Evolutionary conservation across 179 eudicot species (phyloP), one percentile per base, ranked within the genome.

Genomic region (Vitellaria paradoxa): DNA sequence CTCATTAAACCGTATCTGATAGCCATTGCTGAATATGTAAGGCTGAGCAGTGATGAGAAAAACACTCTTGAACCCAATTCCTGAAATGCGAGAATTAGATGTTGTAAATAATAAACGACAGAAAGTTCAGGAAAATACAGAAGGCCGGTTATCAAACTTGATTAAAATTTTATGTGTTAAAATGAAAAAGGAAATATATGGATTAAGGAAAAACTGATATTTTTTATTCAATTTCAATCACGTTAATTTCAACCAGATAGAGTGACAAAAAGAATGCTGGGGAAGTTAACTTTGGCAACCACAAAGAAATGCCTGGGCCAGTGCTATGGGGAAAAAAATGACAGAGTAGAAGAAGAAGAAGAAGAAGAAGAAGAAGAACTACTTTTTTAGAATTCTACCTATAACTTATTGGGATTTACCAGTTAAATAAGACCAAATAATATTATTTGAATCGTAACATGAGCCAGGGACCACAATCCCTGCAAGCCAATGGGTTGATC

Each of bases 21-120:
- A 92, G 73, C 97, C 95, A 64, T 91, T 92, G 73, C 97, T 92
- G 81, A 89, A 91, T 76, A 92, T 87, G 76, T 88, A 87, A 0
- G 96, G 96, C 68, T 79, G 87, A 49, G 88, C 66, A 15, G 92
- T 91, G 49, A 91, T 76, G 30, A 92, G 88, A 78, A 92, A 92
- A 30, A 91, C 93, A 40, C 97, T 92, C 80, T 92, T 92, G 83
- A 92, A 92, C 37, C 95, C 97, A 64, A 92, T 92, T 18, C 95
- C 95, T 91, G 88, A 77, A 79, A 72, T 40, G 52, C 17, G 7
- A 72, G 8, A 53, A 71, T 15, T 24, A 71, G 23, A 3, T 55
- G 63, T 13, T 47, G 47, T 42, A 42, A 42, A 42, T 52, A 52
- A 52, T 52, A 8, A 52, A 52, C 14, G 10, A 52, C 12, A 52